These are phyloP conservation scores for Globisporangium yorkense DNA, from an alignment of 352 stramenopile species.

Conservation along the genomic window DNA sequence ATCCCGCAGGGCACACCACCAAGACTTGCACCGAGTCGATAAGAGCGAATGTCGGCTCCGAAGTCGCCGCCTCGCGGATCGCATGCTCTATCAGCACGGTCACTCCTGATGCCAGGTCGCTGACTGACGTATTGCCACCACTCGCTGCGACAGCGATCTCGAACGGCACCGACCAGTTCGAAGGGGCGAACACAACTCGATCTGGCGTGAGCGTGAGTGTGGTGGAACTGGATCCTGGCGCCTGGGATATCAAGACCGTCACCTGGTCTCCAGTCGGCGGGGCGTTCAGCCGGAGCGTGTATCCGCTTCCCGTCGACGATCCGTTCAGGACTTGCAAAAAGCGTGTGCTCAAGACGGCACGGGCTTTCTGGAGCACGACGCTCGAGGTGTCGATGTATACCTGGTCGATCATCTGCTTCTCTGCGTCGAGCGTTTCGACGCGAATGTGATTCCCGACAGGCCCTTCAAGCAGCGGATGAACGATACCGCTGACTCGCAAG, in stretches of 20 bases:
- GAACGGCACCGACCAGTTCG: slow-evolving; percentile 35
- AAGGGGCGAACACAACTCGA: slow-evolving; percentile 26
- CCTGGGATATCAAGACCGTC: slow-evolving; percentile 3
- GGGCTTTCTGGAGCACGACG: slow-evolving; percentile 28
- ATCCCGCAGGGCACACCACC: slow-evolving; percentile 50
- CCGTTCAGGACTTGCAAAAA: slow-evolving; percentile 27
- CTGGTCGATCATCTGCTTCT: slow-evolving; percentile 47
- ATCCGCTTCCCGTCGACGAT: slow-evolving; percentile 13
- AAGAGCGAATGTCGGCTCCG: slow-evolving; percentile 26
- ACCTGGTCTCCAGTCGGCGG: slow-evolving; percentile 17
- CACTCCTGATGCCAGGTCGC: slow-evolving; percentile 9
- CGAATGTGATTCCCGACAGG: slow-evolving; percentile 34
- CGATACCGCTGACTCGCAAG: slow-evolving; percentile 23
- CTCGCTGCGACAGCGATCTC: slow-evolving; percentile 20
- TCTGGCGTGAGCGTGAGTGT: slow-evolving; percentile 24
- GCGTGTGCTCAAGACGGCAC: slow-evolving; percentile 26
- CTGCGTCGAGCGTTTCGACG: slow-evolving; percentile 42
- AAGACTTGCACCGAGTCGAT: slow-evolving; percentile 26
- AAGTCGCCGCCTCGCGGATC: slow-evolving; percentile 24
- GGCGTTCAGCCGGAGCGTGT: slow-evolving; percentile 38
- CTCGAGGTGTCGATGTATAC: slow-evolving; percentile 27
- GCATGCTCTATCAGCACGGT: slow-evolving; percentile 25
- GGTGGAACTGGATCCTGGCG: neutral
- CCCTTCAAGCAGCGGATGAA: slow-evolving; percentile 52
- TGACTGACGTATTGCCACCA: slow-evolving; percentile 22